Evolutionary conservation across 2,329 filamentous ascomycete species (phyloP), one percentile per base, ranked within the genome.

Genomic region (Botryotinia narcissicola): DNA sequence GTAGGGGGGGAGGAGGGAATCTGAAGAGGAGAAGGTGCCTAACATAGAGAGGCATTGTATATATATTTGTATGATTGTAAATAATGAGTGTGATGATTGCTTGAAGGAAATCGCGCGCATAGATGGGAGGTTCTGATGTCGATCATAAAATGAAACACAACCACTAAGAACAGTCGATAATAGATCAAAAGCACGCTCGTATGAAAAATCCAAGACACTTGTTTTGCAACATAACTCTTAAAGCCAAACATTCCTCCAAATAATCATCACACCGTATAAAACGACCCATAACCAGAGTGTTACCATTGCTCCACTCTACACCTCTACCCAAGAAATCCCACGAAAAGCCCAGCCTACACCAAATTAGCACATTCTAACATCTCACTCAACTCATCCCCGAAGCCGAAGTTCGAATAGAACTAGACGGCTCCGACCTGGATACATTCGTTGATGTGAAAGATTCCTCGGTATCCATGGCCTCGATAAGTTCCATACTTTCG

Each of bases 371-470:
- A 12, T 20, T 12, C 44, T 3, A n/a, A 51, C 12, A 14, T 57
- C 22, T 40, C 6, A 67, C 20, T 75, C 63, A 77, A 70, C 75
- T 77, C 20, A 57, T 44, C 5, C 37, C 74, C 16, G 78, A 79
- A 35, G 71, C 70, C 32, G 72, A 70, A 40, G 78, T 79, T 73
- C 75, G 78, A 25, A 79, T 71, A 22, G 78, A 79, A 57, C 72
- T 77, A 61, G 74, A 78, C 35, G 75, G 75, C 68, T 78, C 78
- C 0, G 76, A 76, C n/a, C 54, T 75, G 22, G 77, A 78, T 12
- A 73, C 74, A 59, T 70, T 74, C 2, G 75, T 77, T 54, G 72
- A 72, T 32, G 73, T 74, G 10, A 75, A 77, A 32, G 73, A 75
- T 44, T 77, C 78, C 9, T 75, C 76, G 8, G 48, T 68, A 35